phyloP scores from a whole-genome alignment of 805 yeast species.

The Metahyphopichia silvanorum region DNA sequence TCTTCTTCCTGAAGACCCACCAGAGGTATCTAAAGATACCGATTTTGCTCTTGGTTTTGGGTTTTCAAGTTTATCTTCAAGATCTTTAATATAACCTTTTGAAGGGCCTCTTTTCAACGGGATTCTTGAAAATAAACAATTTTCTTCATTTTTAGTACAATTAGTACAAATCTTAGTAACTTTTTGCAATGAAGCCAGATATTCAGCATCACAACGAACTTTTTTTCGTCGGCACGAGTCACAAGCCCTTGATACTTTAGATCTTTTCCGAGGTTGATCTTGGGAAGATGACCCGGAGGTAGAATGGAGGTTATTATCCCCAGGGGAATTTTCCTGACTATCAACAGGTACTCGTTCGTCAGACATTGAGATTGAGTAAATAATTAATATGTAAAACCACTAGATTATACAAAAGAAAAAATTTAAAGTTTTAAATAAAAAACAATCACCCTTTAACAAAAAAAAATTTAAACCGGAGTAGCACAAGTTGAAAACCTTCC shows the following conservation, averaged over 20 bases:
- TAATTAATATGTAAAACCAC: too few relatives aligned
- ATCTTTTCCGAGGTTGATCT: conserved; percentile 48
- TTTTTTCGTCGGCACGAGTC: conserved; percentile 77
- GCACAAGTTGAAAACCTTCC: too few relatives aligned
- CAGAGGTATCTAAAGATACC: neutral
- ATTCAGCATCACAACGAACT: conserved; percentile 65
- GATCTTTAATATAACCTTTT: conserved; percentile 59
- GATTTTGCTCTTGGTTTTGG: conserved; percentile 1
- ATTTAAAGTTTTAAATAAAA: too few relatives aligned
- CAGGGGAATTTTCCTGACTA: too few relatives aligned
- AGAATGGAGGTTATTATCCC: too few relatives aligned
- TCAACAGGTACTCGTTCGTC: too few relatives aligned
- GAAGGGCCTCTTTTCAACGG: conserved; percentile 81
- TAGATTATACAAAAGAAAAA: too few relatives aligned
- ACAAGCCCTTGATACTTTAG: conserved; percentile 78
- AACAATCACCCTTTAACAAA: too few relatives aligned
- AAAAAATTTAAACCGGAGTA: too few relatives aligned
- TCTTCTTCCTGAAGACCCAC: neutral
- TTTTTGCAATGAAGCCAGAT: conserved; percentile 39
- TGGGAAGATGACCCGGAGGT: conserved; percentile 1
- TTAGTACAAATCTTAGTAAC: conserved; percentile 57
- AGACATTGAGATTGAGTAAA: too few relatives aligned
- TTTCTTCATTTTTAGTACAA: conserved; percentile 58
- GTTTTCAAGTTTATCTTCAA: conserved; percentile 33
- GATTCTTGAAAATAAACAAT: conserved; percentile 64